Evolutionary conservation across 768 basidiomycete species (phyloP), one percentile per base, ranked within the genome.

Genomic region (Pleurotus ostreatus): DNA sequence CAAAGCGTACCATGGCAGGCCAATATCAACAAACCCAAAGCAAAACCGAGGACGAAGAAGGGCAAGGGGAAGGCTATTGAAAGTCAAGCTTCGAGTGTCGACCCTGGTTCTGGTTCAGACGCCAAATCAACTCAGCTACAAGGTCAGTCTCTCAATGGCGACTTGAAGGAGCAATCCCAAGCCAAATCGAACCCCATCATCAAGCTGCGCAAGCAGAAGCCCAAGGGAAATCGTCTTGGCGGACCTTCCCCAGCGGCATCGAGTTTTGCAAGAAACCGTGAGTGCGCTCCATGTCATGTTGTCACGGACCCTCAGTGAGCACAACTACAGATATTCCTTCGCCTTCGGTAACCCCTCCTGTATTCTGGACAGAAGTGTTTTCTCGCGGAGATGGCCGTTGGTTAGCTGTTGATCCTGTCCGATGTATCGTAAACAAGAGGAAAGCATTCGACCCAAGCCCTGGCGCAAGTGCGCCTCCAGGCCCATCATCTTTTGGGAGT

Each of bases 361-460:
- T 94, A 3, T 92, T 94, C 69, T 99, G 97, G 97, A 92, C 90
- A 0, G 97, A 99, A 70, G 92, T 97, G 0, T 99, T 94, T 72
- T 95, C 93, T 6, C 85, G 92, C 18, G 85, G 94, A 5, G 94
- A 97, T 72, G 83, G 80, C 12, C 84, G 87, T 37, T 99, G 97
- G 97, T 73, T 98, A 12, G 87, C 94, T 0, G 87, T 98, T 39
- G 97, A 99, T 71, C 92, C 94, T 6, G 80, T 93, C 34, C 85
- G 92, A 13, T 82, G 77, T 22, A 78, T 86, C 54, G 86, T 94
- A 58, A 90, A 94, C 66, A 89, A 90, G 62, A 82, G 86, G 57
- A 85, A 86, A 56, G 74, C 81, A 23, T 95, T 92, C 65, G 92
- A 94, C 67, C 92, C 94, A 0, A 73, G 80, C 1, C 72, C 76